Conservation (phyloP, 768 basidiomycete genomes). For the Tricholoma saponaceum region DNA sequence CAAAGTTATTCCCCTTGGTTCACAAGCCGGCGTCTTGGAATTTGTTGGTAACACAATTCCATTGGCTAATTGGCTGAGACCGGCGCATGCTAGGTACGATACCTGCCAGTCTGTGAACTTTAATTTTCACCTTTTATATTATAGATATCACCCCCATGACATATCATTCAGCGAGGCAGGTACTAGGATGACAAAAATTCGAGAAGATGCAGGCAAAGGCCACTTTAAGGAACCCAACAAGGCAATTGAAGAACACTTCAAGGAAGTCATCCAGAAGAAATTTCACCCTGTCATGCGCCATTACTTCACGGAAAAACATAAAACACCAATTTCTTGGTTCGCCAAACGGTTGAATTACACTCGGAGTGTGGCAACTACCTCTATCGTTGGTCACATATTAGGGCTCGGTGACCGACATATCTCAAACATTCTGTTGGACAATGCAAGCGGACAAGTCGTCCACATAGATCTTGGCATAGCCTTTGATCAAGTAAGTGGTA, state of each 20-base stretch:
- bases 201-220: constrained; percentile 24
- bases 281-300: constrained; percentile 90
- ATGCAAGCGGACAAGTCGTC: constrained; percentile 77
- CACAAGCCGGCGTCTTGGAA: constrained; percentile 82
- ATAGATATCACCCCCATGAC: constrained; percentile 68
- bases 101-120: neutral
- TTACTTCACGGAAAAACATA: constrained; percentile 89
- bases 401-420: constrained; percentile 92
- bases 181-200: constrained; percentile 25
- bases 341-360: constrained; percentile 85
- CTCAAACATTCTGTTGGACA: constrained; percentile 90
- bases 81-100: constrained; percentile 59
- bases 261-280: constrained; percentile 27
- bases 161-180: constrained; percentile 26
- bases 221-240: constrained; percentile 9
- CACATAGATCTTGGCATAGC: constrained; percentile 97
- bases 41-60: constrained; percentile 81
- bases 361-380: constrained; percentile 89
- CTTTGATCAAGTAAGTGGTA: constrained; percentile 76
- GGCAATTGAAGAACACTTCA: constrained; percentile 25
- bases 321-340: constrained; percentile 88
- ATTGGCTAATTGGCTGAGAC: constrained; percentile 55
- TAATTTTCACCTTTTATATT: neutral
- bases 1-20: constrained; percentile 81
- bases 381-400: constrained; percentile 89